Base-by-base conservation (phyloP, 495 filamentous ascomycete species). In the Thermochaetoides thermophila region DNA sequence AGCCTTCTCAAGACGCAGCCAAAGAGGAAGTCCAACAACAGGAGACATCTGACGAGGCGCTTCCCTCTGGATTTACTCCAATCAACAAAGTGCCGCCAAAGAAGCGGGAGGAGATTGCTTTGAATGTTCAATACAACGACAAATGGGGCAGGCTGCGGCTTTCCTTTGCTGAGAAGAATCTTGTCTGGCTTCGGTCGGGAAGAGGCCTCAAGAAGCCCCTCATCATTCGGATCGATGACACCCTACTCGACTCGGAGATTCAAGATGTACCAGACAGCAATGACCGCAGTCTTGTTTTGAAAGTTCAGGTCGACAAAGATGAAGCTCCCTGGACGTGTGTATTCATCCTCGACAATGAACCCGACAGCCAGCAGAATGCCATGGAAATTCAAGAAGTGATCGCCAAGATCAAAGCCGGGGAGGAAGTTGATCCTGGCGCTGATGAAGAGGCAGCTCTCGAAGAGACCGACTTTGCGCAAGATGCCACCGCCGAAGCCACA, bases 101-200 rank as follows among this genome's bases (percentile, higher is more conserved):
- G 4, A 40, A 15, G 5, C 34, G 33, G 5, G n/a, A n/a, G n/a
- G n/a, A 38, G 2, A 22, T 33, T 3, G 15, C 39, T n/a, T 12
- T 50, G 35, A 24, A 20, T 14, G 47, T 40, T 6, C 38, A 24
- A n/a, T 48, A 45, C 17, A 37, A 39, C 20, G 35, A 32, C 3
- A 25, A 41, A 9, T 22, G 18, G 7, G 47, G 47, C 8, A 48
- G 38, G 29, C 25, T 50, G 6, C 26, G 26, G 15, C 29, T 50
- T 10, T 30, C 27, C 21, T 17, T 13, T 3, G 2, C 34, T 12
- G 32, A 32, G 1, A 23, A 26, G 11, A 29, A 20, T 10, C 12
- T 50, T 25, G 35, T 19, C 14, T 48, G 43, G n/a, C 15, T 38
- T 3, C 32, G 30, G 12, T 13, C 26, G 1, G 36, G 27, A 16